These are phyloP conservation scores for Aureobasidium sp. DNA, from an alignment of 2,329 filamentous ascomycete species.

Conservation along the genomic window DNA sequence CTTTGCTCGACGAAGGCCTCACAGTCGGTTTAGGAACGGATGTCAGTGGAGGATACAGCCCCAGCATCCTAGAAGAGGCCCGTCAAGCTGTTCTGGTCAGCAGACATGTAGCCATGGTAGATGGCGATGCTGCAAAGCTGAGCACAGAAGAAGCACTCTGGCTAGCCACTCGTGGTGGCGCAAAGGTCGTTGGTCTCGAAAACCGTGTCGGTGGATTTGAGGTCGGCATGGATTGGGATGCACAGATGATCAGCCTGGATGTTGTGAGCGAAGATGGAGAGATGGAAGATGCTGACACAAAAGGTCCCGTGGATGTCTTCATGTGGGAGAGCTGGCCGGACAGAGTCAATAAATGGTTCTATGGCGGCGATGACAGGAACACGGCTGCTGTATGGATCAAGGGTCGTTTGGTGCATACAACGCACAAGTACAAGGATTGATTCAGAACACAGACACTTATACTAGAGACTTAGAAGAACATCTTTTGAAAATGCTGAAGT, in stretches of 20 bases:
- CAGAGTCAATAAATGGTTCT: slow-evolving; percentile 86
- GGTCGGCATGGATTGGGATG: slow-evolving; percentile 83
- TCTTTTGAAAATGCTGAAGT: not conserved
- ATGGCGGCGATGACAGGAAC: slow-evolving; percentile 86
- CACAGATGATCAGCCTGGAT: slow-evolving; percentile 66
- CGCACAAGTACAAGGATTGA: not conserved
- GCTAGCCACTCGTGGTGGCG: slow-evolving; percentile 81
- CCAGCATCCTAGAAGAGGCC: slow-evolving; percentile 73
- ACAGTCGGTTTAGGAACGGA: slow-evolving; percentile 84
- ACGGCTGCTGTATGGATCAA: slow-evolving; percentile 82
- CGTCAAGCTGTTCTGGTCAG: slow-evolving; percentile 73
- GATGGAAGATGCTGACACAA: slow-evolving; percentile 28
- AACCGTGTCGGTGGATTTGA: slow-evolving; percentile 71
- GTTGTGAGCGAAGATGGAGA: slow-evolving; percentile 24
- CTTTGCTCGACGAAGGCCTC: slow-evolving; percentile 64
- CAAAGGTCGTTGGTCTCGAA: slow-evolving; percentile 66
- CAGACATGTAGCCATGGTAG: slow-evolving; percentile 55
- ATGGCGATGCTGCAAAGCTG: slow-evolving; percentile 49
- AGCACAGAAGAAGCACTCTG: slow-evolving; percentile 81
- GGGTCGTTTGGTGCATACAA: slow-evolving; percentile 67
- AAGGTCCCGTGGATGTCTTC: slow-evolving; percentile 74
- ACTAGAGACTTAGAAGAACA: not conserved
- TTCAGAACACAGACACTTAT: not conserved
- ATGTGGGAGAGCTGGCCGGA: slow-evolving; percentile 88
- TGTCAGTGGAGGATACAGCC: slow-evolving; percentile 77